Evolutionary conservation across 2,329 filamentous ascomycete species (phyloP).

Genomic region (Diaporthe australafricana): DNA sequence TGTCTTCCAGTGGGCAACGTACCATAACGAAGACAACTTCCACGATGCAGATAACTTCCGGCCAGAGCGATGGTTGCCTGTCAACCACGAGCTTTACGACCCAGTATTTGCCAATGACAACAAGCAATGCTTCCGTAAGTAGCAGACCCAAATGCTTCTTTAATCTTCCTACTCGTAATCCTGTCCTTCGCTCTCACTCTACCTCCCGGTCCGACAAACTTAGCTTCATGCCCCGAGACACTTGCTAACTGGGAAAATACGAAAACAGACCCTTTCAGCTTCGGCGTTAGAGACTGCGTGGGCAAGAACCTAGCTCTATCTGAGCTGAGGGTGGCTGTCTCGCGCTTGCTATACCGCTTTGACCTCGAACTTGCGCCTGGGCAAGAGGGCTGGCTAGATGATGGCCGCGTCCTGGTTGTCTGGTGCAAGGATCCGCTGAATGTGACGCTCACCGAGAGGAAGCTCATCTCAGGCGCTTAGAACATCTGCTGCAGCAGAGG

Average conservation of each 20-base stretch:
- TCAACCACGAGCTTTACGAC: background rate
- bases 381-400: constrained; percentile 16
- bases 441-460: constrained; percentile 20
- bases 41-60: constrained; percentile 22
- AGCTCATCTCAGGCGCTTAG: background rate
- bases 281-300: constrained; percentile 39
- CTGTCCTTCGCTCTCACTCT: background rate
- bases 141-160: background rate
- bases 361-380: constrained; percentile 43
- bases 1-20: constrained; percentile 34
- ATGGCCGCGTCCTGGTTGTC: background rate
- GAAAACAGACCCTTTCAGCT: constrained; percentile 51
- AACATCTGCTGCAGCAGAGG: background rate
- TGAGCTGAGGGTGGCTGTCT: constrained; percentile 49
- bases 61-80: constrained; percentile 24
- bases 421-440: constrained; percentile 24
- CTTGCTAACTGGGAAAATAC: background rate
- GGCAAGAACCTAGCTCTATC: constrained; percentile 46
- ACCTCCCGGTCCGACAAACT: background rate
- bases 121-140: constrained; percentile 31
- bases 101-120: constrained; percentile 7
- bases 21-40: constrained; percentile 31
- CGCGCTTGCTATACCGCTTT: constrained; percentile 50
- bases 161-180: background rate
- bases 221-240: no score